Evolutionary conservation across 495 filamentous ascomycete species (phyloP).

Genomic region (Aspergillus diversus): DNA sequence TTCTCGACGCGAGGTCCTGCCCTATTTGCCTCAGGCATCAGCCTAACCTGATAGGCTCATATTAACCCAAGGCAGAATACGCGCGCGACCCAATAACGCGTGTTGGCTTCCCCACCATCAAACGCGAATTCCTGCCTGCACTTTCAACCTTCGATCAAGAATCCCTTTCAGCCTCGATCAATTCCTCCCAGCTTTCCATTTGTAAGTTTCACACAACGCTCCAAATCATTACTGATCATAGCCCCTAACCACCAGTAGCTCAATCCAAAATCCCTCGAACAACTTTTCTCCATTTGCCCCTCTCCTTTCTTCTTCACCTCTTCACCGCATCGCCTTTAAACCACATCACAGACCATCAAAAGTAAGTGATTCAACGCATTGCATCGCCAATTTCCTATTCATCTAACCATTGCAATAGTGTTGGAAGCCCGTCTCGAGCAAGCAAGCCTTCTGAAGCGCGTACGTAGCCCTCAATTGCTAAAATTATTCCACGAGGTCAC

Average conservation of each 20-base stretch:
- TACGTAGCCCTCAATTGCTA: slow-evolving; percentile 39
- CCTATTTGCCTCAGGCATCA: slow-evolving; percentile 28
- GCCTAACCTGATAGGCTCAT: slow-evolving; percentile 40
- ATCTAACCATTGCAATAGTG: slow-evolving; percentile 57
- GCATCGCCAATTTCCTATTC: not conserved
- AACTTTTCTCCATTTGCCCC: slow-evolving; percentile 9
- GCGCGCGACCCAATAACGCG: slow-evolving; percentile 27
- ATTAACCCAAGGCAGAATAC: slow-evolving; percentile 41
- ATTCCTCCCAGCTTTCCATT: slow-evolving; percentile 16
- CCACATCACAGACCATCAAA: slow-evolving; percentile 31
- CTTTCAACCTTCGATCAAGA: slow-evolving; percentile 26
- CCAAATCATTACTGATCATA: slow-evolving; percentile 1
- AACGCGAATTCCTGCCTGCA: slow-evolving; percentile 39
- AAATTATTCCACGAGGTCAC: not conserved
- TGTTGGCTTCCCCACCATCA: slow-evolving; percentile 39
- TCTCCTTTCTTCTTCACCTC: slow-evolving; percentile 1
- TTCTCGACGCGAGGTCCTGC: slow-evolving; percentile 13
- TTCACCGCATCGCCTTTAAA: slow-evolving; percentile 20
- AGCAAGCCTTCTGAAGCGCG: slow-evolving; percentile 94
- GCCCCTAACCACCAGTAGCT: slow-evolving; percentile 8
- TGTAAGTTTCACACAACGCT: slow-evolving; percentile 14
- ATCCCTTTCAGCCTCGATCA: slow-evolving; percentile 20
- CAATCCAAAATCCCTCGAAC: slow-evolving; percentile 9
- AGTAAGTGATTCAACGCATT: slow-evolving; percentile 34
- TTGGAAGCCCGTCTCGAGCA: slow-evolving; percentile 97